phyloP scores from a whole-genome alignment of 306 rosid species.

The Urtica urens region DNA sequence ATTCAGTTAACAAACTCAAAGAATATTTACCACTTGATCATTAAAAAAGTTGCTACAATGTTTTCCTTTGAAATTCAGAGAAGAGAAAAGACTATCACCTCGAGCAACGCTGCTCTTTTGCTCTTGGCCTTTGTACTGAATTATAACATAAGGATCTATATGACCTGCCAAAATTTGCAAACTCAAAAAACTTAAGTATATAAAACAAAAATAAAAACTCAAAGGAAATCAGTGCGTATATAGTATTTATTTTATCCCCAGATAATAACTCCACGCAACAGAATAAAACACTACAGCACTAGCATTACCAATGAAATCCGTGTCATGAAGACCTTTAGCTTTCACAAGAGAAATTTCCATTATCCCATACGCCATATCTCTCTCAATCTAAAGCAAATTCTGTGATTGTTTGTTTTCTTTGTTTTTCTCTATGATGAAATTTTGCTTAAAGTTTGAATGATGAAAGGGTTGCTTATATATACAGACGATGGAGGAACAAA shows the following conservation, averaged over 20 bases:
- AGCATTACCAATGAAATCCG: slow-evolving; percentile 45
- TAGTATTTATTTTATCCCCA: not conserved
- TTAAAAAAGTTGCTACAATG: too few species aligned
- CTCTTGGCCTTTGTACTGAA: slow-evolving; percentile 69
- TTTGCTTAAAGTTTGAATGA: not conserved
- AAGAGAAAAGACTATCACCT: too few species aligned
- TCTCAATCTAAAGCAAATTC: not conserved
- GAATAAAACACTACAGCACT: not conserved
- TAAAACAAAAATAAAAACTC: not conserved
- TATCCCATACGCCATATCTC: slow-evolving; percentile 35
- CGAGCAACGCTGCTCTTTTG: slow-evolving; percentile 53
- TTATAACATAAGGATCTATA: slow-evolving; percentile 72
- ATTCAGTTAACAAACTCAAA: too few species aligned
- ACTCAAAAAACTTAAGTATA: not conserved
- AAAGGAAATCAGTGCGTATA: not conserved
- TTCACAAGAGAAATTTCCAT: slow-evolving; percentile 35
- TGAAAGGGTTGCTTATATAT: not conserved
- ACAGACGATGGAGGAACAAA: not conserved
- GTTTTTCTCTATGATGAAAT: not conserved
- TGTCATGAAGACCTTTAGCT: slow-evolving; percentile 42
- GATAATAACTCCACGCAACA: not conserved
- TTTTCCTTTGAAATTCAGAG: too few species aligned
- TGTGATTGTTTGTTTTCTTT: not conserved
- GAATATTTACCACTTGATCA: too few species aligned
- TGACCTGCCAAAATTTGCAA: slow-evolving; percentile 23